Conservation (phyloP, 2,329 filamentous ascomycete genomes). For the Ophiostoma himal-ulmi region DNA sequence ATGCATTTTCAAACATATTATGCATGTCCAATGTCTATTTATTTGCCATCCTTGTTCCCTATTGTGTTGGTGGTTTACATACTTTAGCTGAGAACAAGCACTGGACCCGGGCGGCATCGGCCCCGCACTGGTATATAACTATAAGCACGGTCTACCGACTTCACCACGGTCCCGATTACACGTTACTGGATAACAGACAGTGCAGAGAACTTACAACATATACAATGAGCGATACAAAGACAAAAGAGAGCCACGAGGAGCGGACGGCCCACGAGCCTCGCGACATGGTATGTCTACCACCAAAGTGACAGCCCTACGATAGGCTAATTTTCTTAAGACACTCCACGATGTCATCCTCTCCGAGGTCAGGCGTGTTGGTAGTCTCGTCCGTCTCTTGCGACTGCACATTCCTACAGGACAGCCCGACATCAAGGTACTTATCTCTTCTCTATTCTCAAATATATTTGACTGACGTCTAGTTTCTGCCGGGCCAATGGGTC, state of each 20-base stretch:
- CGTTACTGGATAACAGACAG: neutral
- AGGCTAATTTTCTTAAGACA: constrained; percentile 33
- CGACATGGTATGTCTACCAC: constrained; percentile 43
- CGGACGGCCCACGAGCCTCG: constrained; percentile 70
- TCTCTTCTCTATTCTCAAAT: constrained; percentile 24
- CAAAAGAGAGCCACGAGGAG: constrained; percentile 53
- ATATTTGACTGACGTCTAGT: constrained; percentile 42
- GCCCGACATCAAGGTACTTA: constrained; percentile 44
- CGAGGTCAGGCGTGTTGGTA: constrained; percentile 59
- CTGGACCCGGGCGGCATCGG: neutral
- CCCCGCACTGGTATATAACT: neutral
- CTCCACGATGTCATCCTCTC: constrained; percentile 58
- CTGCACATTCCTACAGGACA: constrained; percentile 50
- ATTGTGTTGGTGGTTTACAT: constrained; percentile 2
- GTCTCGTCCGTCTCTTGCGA: constrained; percentile 60
- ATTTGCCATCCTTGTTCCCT: neutral
- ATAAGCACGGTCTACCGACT: neutral
- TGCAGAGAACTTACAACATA: neutral
- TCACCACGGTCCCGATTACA: neutral
- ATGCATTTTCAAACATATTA: neutral
- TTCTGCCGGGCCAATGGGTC: constrained; percentile 81
- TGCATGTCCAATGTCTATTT: neutral
- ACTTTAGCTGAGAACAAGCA: neutral
- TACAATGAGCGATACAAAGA: constrained; percentile 3
- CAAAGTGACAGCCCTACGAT: neutral